A percentile compares a stretch with the other conserved stretches of the same genome.
phyloP scores from a whole-genome alignment of 768 basidiomycete species.

The Hirschioporus abietinus region DNA sequence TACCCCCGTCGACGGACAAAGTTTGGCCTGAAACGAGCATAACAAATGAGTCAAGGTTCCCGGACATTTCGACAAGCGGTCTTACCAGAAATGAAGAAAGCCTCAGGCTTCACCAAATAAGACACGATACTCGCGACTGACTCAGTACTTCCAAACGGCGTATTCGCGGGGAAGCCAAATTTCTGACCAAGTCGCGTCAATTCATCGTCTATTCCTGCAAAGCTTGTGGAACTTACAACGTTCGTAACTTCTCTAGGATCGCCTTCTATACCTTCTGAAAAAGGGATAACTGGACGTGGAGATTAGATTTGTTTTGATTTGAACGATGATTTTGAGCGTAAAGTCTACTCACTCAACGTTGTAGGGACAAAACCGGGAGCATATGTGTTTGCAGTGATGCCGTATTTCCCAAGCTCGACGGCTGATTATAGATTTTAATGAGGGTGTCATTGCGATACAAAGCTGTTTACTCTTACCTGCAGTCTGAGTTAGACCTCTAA shows the following conservation, averaged over 20 bases:
- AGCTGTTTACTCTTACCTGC: conserved; percentile 22
- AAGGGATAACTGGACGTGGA: not conserved
- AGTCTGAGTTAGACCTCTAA: conserved; percentile 36
- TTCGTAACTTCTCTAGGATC: not conserved
- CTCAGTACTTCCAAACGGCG: not conserved
- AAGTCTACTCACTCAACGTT: conserved; percentile 20
- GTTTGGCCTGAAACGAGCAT: not conserved
- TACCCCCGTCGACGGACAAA: not conserved
- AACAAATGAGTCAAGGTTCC: not conserved
- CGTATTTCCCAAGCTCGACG: conserved; percentile 28
- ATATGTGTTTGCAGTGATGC: conserved; percentile 37
- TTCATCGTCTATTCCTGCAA: not conserved
- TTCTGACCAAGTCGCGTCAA: not conserved
- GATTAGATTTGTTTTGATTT: not conserved
- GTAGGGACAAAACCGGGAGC: conserved; percentile 31
- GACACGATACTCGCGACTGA: not conserved
- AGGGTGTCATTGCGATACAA: not conserved
- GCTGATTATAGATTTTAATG: conserved; percentile 6
- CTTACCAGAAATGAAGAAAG: not conserved
- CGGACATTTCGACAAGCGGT: not conserved
- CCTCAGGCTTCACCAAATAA: not conserved
- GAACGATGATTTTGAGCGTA: not conserved
- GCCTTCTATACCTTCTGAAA: not conserved
- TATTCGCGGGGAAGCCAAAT: not conserved
- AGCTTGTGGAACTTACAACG: not conserved